A percentile compares a stretch with the other conserved stretches of the same genome.
Conservation (phyloP, 2,329 filamentous ascomycete genomes). For the Setomelanomma holmii region DNA sequence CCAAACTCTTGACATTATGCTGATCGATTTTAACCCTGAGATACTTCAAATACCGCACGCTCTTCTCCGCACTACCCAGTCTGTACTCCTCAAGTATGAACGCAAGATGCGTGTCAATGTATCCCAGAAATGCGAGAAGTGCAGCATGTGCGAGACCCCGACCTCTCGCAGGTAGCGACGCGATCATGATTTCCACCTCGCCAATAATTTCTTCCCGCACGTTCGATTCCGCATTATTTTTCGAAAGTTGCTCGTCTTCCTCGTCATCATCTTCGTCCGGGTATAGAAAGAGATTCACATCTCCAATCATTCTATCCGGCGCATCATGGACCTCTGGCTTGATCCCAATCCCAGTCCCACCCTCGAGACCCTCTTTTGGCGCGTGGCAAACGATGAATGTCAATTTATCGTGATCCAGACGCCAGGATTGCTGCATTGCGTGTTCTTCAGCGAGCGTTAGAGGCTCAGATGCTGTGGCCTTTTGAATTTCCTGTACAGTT, state of each 20-base stretch:
- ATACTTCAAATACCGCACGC: constrained; percentile 47
- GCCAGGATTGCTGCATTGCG: constrained; percentile 89
- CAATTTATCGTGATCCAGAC: constrained; percentile 80
- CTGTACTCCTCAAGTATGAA: constrained; percentile 66
- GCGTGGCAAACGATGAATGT: constrained; percentile 81
- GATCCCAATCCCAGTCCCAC: constrained; percentile 6
- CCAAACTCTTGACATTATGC: constrained; percentile 63
- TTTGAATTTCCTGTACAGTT: constrained; percentile 66
- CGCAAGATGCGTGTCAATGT: constrained; percentile 63
- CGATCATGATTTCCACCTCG: constrained; percentile 90
- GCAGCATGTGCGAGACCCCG: constrained; percentile 71
- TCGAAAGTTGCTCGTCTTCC: too few species aligned
- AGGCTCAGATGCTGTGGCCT: constrained; percentile 86
- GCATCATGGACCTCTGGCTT: constrained; percentile 57
- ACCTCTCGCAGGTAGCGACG: constrained; percentile 62
- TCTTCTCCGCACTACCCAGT: constrained; percentile 12
- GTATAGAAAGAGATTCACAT: constrained; percentile 74
- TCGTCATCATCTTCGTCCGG: constrained; percentile 21
- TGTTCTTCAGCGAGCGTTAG: constrained; percentile 83
- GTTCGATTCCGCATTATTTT: too few species aligned
- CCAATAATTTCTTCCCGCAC: too few species aligned
- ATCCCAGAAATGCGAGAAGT: constrained; percentile 72
- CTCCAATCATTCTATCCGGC: constrained; percentile 57
- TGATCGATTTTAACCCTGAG: constrained; percentile 69
- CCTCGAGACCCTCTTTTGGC: background rate